Evolutionary conservation across 345 rosid genomes (phyloP).

Genomic region (Clausena lansium): DNA sequence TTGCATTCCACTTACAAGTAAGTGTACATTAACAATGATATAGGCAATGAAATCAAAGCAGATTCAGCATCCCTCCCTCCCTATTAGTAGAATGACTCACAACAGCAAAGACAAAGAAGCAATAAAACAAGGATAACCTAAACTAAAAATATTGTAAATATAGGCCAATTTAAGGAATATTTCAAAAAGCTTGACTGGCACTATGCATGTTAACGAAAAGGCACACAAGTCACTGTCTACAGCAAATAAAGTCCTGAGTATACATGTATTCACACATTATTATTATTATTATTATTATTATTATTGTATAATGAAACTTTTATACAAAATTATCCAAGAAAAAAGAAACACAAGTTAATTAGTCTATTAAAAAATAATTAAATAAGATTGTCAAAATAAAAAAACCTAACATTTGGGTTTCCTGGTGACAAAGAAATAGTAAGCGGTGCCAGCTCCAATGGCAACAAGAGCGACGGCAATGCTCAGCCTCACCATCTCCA

Average conservation of each 20-base stretch:
- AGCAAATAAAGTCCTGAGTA: too few relatives aligned
- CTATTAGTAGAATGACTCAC: background rate
- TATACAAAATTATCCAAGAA: too few relatives aligned
- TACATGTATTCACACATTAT: too few relatives aligned
- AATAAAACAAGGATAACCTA: background rate
- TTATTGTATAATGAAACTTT: too few relatives aligned
- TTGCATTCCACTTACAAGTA: too few relatives aligned
- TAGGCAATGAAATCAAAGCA: background rate
- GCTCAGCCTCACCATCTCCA: constrained; percentile 48
- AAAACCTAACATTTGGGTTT: constrained; percentile 36
- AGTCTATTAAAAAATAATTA: too few relatives aligned
- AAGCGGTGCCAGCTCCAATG: constrained; percentile 60
- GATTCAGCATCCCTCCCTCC: background rate
- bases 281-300: too few relatives aligned
- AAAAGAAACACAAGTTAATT: too few relatives aligned
- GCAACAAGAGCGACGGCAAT: constrained; percentile 54
- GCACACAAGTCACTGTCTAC: too few relatives aligned
- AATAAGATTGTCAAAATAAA: background rate
- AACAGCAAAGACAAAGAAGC: background rate
- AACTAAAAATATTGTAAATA: background rate
- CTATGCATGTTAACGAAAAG: too few relatives aligned
- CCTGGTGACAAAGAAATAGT: constrained; percentile 47
- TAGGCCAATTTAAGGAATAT: background rate
- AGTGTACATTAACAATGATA: background rate
- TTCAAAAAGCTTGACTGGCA: too few relatives aligned